Evolutionary conservation across 345 rosid species (phyloP), one percentile per base, ranked within the genome.

Genomic region (Fremontodendron californicum): DNA sequence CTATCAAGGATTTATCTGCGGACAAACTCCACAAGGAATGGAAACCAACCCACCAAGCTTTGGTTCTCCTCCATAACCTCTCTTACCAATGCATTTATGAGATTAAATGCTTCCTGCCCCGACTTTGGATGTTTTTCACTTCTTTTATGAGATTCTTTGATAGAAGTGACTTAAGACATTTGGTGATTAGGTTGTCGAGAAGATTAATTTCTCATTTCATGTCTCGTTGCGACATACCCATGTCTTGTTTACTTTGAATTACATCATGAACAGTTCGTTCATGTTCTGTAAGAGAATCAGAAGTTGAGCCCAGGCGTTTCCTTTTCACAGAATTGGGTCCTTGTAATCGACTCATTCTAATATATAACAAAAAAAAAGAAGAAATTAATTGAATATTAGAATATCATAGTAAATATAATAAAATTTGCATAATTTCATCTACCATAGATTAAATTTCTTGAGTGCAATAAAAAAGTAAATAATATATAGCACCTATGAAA

Each of bases 191-290:
- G 11, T 64, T 64, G 54, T 81, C 85, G 0, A 75, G 84, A 42
- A 90, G 80, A 0, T 78, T 78, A 3, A 86, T 84, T 21, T 80
- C 92, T 13, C 18, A 16, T 79, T 81, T 91, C 77, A 91, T 21
- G 64, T 90, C 92, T 33, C n/a, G 29, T 2, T 66, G 68, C 77
- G 89, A 90, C 2, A n/a, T n/a, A n/a, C n/a, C n/a, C n/a, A n/a
- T n/a, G n/a, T n/a, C n/a, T n/a, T n/a, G n/a, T n/a, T n/a, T 91
- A 84, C 85, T 81, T 54, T 75, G 79, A 42, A 94, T 91, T 15
- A 81, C 16, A 31, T 82, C 77, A 11, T 83, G 84, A 29, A 91
- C 57, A 13, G 35, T 66, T 27, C 77, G 82, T 81, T 93, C 95
- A 19, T 90, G 87, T 43, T 85, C 89, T 16, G 89, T 83, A 61